Evolutionary conservation across 1,284 basidiomycete species (phyloP).

Genomic region (Coniferiporia sulphurascens): DNA sequence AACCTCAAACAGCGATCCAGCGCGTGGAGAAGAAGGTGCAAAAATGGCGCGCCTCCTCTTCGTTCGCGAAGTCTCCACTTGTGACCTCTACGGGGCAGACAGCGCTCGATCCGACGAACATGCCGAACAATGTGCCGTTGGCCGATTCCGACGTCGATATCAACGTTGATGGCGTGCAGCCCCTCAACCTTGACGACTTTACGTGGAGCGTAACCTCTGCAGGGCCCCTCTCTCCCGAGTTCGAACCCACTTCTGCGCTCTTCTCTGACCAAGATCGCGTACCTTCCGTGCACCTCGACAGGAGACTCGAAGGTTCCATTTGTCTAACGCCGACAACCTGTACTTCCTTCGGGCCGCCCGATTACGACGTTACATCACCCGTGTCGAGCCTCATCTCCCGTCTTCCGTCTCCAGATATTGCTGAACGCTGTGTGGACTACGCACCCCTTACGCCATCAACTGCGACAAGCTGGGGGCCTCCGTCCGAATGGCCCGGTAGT

Average conservation of each 20-base stretch:
- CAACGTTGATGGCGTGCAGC: slow-evolving; percentile 30
- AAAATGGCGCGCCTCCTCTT: slow-evolving; percentile 58
- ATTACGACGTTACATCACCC: slow-evolving; percentile 29
- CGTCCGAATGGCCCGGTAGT: slow-evolving; percentile 34
- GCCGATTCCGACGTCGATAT: slow-evolving; percentile 26
- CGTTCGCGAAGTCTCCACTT: slow-evolving; percentile 44
- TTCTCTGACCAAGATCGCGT: slow-evolving; percentile 35
- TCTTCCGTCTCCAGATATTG: slow-evolving; percentile 43
- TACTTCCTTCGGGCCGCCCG: slow-evolving; percentile 37
- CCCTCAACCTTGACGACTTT: slow-evolving; percentile 59
- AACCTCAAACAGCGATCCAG: slow-evolving; percentile 44
- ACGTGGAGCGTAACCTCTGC: slow-evolving; percentile 64
- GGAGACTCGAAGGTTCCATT: slow-evolving; percentile 53
- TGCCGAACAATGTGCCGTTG: slow-evolving; percentile 44
- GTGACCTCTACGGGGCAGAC: slow-evolving; percentile 44
- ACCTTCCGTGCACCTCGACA: slow-evolving; percentile 53
- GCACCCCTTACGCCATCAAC: slow-evolving; percentile 40
- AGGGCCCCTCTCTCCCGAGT: slow-evolving; percentile 40
- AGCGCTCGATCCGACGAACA: slow-evolving; percentile 47
- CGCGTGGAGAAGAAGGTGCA: slow-evolving; percentile 47
- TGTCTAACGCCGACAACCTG: slow-evolving; percentile 47
- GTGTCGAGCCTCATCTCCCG: slow-evolving; percentile 22
- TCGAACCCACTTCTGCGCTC: slow-evolving; percentile 19
- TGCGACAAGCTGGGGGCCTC: slow-evolving; percentile 42
- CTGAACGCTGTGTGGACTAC: slow-evolving; percentile 44